A percentile compares a stretch with the other conserved stretches of the same genome.
Conservation (phyloP, 1,284 basidiomycete species). For the Ustilago crameri region DNA sequence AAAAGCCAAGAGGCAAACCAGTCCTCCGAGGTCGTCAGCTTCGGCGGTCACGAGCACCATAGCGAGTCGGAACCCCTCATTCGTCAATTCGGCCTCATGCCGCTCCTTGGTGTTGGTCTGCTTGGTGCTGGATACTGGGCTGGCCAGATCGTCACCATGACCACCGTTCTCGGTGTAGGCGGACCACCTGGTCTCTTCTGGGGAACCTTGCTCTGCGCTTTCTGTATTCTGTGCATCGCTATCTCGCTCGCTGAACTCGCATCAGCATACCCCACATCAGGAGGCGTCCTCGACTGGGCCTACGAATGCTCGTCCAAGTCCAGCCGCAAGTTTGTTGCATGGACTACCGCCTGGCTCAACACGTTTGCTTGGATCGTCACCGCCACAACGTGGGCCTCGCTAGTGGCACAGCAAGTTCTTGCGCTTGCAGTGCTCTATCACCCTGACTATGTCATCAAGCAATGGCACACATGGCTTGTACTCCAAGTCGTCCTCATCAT, state of each 20-base stretch:
- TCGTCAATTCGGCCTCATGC: conserved; percentile 33
- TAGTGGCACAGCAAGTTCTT: conserved; percentile 31
- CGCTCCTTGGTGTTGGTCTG: conserved; percentile 27
- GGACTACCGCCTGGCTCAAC: conserved; percentile 40
- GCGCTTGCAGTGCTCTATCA: conserved; percentile 33
- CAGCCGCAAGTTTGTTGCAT: conserved; percentile 34
- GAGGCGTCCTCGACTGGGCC: conserved; percentile 34
- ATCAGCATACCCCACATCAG: conserved; percentile 28
- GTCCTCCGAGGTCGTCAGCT: conserved; percentile 21
- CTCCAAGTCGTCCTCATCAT: conserved; percentile 26
- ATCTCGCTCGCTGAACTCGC: conserved; percentile 37
- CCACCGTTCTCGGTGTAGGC: conserved; percentile 28
- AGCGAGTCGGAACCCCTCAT: conserved; percentile 18
- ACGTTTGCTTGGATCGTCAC: conserved; percentile 39
- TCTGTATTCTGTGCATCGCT: conserved; percentile 35
- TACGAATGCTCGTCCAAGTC: conserved; percentile 31
- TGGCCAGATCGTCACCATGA: conserved; percentile 37
- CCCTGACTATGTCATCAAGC: conserved; percentile 34
- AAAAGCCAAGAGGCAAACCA: conserved; percentile 12
- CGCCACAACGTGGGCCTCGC: conserved; percentile 30
- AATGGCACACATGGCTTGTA: conserved; percentile 36
- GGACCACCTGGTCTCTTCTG: conserved; percentile 34
- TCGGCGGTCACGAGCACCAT: conserved; percentile 10
- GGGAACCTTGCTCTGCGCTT: conserved; percentile 28
- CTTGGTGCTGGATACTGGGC: conserved; percentile 41